Evolutionary conservation across 768 basidiomycete genomes (phyloP).

Genomic region (Pseudohyphozyma bogoriensis): DNA sequence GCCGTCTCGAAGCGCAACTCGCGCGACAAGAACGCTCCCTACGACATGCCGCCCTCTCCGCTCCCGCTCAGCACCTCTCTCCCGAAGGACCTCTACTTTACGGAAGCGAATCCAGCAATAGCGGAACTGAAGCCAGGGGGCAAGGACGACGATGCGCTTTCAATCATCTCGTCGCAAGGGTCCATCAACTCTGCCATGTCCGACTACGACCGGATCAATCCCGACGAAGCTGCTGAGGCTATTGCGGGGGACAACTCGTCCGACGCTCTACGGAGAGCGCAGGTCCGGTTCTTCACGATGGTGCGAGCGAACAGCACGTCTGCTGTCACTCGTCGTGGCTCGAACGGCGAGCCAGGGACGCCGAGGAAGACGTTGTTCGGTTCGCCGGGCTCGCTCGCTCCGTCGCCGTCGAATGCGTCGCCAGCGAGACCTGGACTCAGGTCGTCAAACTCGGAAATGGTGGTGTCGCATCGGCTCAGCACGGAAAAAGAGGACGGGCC

Average conservation of each 20-base stretch:
- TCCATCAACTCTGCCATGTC: slow-evolving; percentile 14
- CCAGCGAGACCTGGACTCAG: slow-evolving; percentile 5
- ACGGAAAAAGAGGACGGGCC: not conserved
- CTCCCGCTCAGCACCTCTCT: not conserved
- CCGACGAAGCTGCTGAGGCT: slow-evolving; percentile 1
- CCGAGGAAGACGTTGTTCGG: not conserved
- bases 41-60: not conserved
- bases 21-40: not conserved
- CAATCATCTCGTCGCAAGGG: slow-evolving; percentile 11
- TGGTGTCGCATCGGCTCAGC: not conserved
- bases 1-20: not conserved
- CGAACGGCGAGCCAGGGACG: not conserved
- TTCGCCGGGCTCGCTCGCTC: slow-evolving; percentile 4
- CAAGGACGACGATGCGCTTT: slow-evolving; percentile 8
- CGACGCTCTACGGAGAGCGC: slow-evolving; percentile 12
- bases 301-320: slow-evolving; percentile 18
- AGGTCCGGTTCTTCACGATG: slow-evolving; percentile 29
- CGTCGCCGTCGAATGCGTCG: slow-evolving; percentile 12
- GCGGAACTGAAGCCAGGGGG: not conserved
- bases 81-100: not conserved
- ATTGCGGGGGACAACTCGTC: not conserved
- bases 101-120: not conserved
- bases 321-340: too few relatives aligned
- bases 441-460: slow-evolving; percentile 1
- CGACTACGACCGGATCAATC: slow-evolving; percentile 8